Conservation (phyloP, 2,329 filamentous ascomycete genomes). For the Hypoxylon sp. region DNA sequence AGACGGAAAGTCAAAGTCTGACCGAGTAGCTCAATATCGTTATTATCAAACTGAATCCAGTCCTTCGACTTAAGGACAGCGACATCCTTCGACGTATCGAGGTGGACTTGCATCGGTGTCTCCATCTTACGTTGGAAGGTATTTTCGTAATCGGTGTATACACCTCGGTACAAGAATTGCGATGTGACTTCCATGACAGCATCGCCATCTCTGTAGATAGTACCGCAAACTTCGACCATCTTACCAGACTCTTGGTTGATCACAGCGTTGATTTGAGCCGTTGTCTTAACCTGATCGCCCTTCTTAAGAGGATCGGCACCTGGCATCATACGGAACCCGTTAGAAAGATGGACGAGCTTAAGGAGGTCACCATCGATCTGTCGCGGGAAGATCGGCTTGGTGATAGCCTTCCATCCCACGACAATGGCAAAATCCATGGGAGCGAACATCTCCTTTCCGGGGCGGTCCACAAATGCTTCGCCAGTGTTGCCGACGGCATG, state of each 20-base stretch:
- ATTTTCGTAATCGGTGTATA: conserved; percentile 94
- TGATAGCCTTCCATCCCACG: conserved; percentile 99
- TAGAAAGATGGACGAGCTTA: conserved; percentile 96
- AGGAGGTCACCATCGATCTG: conserved; percentile 95
- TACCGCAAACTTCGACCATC: conserved; percentile 99
- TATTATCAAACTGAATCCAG: conserved; percentile 88
- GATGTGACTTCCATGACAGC: conserved; percentile 98
- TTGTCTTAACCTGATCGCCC: conserved; percentile 91
- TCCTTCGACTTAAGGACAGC: conserved; percentile 96
- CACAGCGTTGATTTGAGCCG: conserved; percentile 95
- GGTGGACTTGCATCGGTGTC: conserved; percentile 92
- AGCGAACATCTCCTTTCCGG: conserved; percentile 91
- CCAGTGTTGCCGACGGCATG: conserved; percentile 98
- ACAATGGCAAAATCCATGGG: conserved; percentile 99
- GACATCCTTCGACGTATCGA: conserved; percentile 89
- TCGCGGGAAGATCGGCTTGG: conserved; percentile 97
- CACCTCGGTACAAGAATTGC: conserved; percentile 95
- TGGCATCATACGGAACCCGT: conserved; percentile 97
- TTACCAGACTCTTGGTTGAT: conserved; percentile 98
- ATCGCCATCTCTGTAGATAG: conserved; percentile 84
- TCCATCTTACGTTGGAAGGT: conserved; percentile 98
- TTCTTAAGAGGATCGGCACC: conserved; percentile 96
- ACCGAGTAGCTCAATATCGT: conserved; percentile 86
- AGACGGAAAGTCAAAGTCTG: conserved; percentile 97
- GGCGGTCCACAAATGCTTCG: conserved; percentile 95